phyloP scores from a whole-genome alignment of 108 stramenopile species.

The Discostella stelligeroides region DNA sequence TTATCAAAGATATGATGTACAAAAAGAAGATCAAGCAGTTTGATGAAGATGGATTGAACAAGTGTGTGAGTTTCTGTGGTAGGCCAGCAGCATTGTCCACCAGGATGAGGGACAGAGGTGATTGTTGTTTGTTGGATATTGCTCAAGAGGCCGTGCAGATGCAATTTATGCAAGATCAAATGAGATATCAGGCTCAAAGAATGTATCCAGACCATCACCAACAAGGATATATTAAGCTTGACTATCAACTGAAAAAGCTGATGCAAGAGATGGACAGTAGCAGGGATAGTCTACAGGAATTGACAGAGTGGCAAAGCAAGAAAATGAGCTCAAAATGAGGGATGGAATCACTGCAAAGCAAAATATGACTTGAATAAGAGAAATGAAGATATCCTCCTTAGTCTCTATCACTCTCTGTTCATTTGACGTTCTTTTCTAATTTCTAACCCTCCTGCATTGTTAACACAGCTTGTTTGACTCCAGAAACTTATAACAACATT shows the following conservation, averaged over 20 bases:
- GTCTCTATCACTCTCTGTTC: neutral
- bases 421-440: neutral
- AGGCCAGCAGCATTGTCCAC: neutral
- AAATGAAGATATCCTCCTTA: constrained; percentile 19
- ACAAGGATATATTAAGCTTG: constrained; percentile 23
- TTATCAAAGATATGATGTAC: no score
- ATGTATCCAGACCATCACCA: constrained; percentile 19
- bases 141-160: constrained; percentile 23
- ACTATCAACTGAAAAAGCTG: constrained; percentile 25
- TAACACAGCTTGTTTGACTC: constrained; percentile 31
- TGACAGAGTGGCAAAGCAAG: constrained; percentile 27
- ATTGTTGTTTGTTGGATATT: constrained; percentile 8
- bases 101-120: neutral
- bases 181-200: constrained; percentile 13
- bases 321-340: constrained; percentile 22
- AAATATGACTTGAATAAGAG: constrained; percentile 24
- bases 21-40: constrained; percentile 17
- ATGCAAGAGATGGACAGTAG: constrained; percentile 23
- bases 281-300: constrained; percentile 23
- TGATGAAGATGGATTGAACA: neutral
- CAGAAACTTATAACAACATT: constrained; percentile 33
- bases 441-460: neutral
- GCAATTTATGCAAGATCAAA: neutral
- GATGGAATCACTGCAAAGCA: constrained; percentile 23
- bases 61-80: neutral